Base-by-base conservation (phyloP, 1,139 yeast species). In the Taiozyma sp. region DNA sequence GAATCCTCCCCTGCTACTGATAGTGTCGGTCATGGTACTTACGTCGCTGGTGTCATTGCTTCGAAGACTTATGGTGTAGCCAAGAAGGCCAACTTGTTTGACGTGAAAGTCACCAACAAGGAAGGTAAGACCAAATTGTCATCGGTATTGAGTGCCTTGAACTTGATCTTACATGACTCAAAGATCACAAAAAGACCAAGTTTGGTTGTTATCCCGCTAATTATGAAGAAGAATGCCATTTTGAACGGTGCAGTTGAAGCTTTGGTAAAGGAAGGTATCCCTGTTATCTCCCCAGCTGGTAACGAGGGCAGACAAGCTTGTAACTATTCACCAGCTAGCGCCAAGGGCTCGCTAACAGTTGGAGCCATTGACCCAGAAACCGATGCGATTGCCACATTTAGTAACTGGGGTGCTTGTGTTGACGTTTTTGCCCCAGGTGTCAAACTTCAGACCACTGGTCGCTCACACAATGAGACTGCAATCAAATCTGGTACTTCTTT, bases 401-500 rank as follows among this genome's bases (percentile, higher is more conserved):
- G 86, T 58, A 83, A 83, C 75, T 80, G 73, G 67, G 88, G 88
- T 50, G 73, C 76, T 66, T 80, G 87, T 65, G 87, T 83, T 30
- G 87, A 82, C 64, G 70, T 83, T 48, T 83, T 80, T 60, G 84
- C 84, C 6, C 83, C 86, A 14, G 88, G 87, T 51, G 74, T 75
- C 48, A 70, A 71, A 55, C 69, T 79, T 46, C 66, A 70, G 54
- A 76, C 83, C 13, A 74, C 79, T 34, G 66, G 70, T 46, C 54
- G 54, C 27, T 51, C 53, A 1, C 48, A 44, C 2, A 46, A 53
- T 28, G 55, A 56, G 4, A 68, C 75, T 1, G 72, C 66, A 43
- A 57, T 61, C 4, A 70, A 76, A 30, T 80, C 90, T 0, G 96
- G 96, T 0, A 87, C 96, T 0, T 87, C 96, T 1, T 82, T 85